These are phyloP conservation scores for Dissophora globulifera DNA, from an alignment of 192 early-diverging fungal species.

Conservation along the genomic window DNA sequence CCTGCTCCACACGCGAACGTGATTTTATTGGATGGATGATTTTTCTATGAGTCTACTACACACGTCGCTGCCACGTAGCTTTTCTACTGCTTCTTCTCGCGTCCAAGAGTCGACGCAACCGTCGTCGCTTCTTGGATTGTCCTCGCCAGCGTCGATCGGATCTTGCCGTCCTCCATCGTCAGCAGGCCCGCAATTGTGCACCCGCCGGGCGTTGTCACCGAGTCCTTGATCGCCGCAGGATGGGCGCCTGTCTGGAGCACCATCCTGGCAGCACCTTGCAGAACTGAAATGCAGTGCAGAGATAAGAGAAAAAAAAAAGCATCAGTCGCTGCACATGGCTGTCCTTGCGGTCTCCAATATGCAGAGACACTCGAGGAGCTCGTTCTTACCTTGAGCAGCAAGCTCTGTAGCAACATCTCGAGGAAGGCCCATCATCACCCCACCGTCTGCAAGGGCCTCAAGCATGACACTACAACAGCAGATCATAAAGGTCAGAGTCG, in stretches of 20 bases:
- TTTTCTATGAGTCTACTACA: too few relatives aligned
- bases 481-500: too few relatives aligned
- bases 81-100: conserved; percentile 36
- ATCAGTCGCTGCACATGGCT: too few relatives aligned
- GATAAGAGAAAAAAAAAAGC: background rate
- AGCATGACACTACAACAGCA: conserved; percentile 65
- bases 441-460: conserved; percentile 66
- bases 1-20: too few relatives aligned
- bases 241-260: conserved; percentile 61
- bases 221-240: conserved; percentile 65
- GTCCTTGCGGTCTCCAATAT: too few relatives aligned
- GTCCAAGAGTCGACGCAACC: conserved; percentile 62
- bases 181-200: conserved; percentile 66
- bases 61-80: too few relatives aligned
- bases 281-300: conserved; percentile 15
- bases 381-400: conserved; percentile 67
- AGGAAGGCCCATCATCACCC: conserved; percentile 68
- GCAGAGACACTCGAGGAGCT: too few relatives aligned
- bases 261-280: conserved; percentile 65
- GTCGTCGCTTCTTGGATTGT: conserved; percentile 64
- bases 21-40: too few relatives aligned
- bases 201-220: conserved; percentile 64
- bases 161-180: conserved; percentile 69
- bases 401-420: conserved; percentile 64
- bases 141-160: conserved; percentile 64